Conservation (phyloP, 352 stramenopile genomes). For the Pythium sp. region DNA sequence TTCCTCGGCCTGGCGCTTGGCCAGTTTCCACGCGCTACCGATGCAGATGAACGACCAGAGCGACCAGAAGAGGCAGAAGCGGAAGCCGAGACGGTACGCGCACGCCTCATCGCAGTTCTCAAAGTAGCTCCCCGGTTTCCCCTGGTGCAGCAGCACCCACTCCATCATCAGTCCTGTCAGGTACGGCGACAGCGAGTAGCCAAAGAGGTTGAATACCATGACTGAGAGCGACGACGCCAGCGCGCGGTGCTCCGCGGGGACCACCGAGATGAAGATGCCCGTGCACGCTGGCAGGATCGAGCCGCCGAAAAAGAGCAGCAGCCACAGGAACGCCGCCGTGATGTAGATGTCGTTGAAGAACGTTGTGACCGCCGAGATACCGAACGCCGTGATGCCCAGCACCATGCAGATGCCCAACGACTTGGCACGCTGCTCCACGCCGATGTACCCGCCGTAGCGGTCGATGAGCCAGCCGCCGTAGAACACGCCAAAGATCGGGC, state of each 20-base stretch:
- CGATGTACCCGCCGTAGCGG: slow-evolving; percentile 73
- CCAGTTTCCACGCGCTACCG: slow-evolving; percentile 48
- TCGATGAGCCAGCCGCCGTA: slow-evolving; percentile 82
- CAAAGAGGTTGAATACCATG: slow-evolving; percentile 84
- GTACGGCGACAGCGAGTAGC: slow-evolving; percentile 76
- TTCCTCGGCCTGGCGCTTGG: slow-evolving; percentile 51
- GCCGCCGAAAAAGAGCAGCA: slow-evolving; percentile 80
- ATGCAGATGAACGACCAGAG: slow-evolving; percentile 79
- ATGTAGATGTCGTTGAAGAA: slow-evolving; percentile 81
- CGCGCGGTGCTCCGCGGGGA: slow-evolving; percentile 68
- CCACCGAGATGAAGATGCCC: slow-evolving; percentile 83
- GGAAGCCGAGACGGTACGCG: slow-evolving; percentile 75
- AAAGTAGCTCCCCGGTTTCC: slow-evolving; percentile 61
- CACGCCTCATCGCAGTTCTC: slow-evolving; percentile 77
- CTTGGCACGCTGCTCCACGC: slow-evolving; percentile 68
- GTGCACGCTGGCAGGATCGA: slow-evolving; percentile 79
- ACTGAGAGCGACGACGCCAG: slow-evolving; percentile 78
- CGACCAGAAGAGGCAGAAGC: slow-evolving; percentile 81
- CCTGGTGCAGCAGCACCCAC: slow-evolving; percentile 65
- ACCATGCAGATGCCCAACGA: slow-evolving; percentile 77
- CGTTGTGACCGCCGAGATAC: slow-evolving; percentile 63
- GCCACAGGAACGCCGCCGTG: slow-evolving; percentile 70
- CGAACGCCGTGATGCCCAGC: slow-evolving; percentile 63
- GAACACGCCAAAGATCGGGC: slow-evolving; percentile 79
- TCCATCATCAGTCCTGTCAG: slow-evolving; percentile 80